These are phyloP conservation scores for Theobroma grandiflorum DNA, from an alignment of 441 rosid genomes.

Conservation along the genomic window DNA sequence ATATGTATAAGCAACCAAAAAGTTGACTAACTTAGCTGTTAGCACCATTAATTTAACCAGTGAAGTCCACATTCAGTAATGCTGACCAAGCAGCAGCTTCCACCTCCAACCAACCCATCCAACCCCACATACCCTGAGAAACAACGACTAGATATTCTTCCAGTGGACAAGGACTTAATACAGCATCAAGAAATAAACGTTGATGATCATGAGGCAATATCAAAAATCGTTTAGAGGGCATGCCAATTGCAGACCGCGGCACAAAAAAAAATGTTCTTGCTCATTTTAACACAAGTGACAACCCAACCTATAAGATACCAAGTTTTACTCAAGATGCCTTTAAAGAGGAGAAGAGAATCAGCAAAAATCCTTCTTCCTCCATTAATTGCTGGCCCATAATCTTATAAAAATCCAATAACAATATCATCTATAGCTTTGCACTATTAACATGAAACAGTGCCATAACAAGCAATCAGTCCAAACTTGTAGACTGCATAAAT, in stretches of 20 bases:
- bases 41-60: slow-evolving; percentile 16
- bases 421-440: background rate
- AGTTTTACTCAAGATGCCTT: background rate
- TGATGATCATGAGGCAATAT: background rate
- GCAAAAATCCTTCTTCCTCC: too few species aligned
- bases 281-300: background rate
- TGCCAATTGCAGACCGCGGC: background rate
- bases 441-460: background rate
- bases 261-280: slow-evolving; percentile 9
- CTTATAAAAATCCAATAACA: background rate
- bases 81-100: background rate
- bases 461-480: background rate
- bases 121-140: background rate
- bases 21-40: background rate
- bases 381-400: too few species aligned
- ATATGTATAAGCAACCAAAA: slow-evolving; percentile 17
- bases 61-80: background rate
- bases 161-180: background rate
- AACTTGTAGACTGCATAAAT: background rate
- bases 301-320: background rate
- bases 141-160: background rate
- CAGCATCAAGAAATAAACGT: slow-evolving; percentile 4
- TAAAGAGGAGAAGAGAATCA: too few species aligned
- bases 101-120: background rate
- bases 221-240: slow-evolving; percentile 18